These are phyloP conservation scores for Aspergillus bombycis DNA, from an alignment of 2,329 filamentous ascomycete species.

Conservation along the genomic window DNA sequence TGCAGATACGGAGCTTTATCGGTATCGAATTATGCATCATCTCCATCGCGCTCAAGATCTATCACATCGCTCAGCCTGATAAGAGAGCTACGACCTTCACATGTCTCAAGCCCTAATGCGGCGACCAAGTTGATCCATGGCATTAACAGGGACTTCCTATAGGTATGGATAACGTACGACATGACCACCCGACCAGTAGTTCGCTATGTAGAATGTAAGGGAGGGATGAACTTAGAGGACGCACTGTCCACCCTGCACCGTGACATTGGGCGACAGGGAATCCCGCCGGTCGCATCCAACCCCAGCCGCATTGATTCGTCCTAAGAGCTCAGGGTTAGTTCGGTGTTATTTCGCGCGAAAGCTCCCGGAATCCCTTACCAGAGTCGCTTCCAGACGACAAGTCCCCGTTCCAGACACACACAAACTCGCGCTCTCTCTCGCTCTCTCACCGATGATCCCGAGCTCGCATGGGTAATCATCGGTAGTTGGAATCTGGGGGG, in stretches of 20 bases:
- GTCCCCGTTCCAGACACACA: neutral
- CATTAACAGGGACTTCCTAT: neutral
- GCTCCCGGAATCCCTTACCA: neutral
- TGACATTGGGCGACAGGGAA: slow-evolving; percentile 10
- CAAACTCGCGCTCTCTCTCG: neutral
- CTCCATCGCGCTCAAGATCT: neutral
- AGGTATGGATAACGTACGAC: neutral
- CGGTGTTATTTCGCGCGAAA: slow-evolving; percentile 5
- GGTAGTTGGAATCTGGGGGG: neutral
- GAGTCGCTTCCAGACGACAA: neutral
- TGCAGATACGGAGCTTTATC: neutral
- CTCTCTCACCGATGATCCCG: neutral
- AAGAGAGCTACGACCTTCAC: neutral
- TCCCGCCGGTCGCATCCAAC: slow-evolving; percentile 9
- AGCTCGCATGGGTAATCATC: slow-evolving; percentile 1
- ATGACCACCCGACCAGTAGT: neutral
- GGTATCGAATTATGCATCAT: neutral
- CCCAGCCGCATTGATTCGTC: neutral
- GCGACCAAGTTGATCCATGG: neutral
- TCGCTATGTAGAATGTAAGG: neutral
- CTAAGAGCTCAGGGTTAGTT: neutral
- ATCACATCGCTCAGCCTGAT: neutral
- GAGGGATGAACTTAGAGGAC: neutral
- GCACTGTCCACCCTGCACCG: slow-evolving; percentile 7
- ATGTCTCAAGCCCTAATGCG: slow-evolving; percentile 1